Base-by-base conservation (phyloP, 2,329 filamentous ascomycete genomes). In the Botryotinia globosa region DNA sequence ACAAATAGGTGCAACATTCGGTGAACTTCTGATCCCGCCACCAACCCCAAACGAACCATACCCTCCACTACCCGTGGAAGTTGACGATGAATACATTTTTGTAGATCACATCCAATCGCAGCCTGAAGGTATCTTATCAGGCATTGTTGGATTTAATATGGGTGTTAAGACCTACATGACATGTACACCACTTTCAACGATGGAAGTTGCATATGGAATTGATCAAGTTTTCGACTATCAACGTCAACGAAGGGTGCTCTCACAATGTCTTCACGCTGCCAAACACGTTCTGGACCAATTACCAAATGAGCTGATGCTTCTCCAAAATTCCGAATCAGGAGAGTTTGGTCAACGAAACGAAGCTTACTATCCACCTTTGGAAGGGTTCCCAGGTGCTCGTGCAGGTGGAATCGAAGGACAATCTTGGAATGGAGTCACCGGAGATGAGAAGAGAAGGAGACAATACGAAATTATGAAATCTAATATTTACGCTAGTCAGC, bases 391-490 rank as follows among this genome's bases (percentile, higher is more conserved):
- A 81, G 70, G 81, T 39, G 51, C 73, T 18, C 66, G 77, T 61
- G 51, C 70, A n/a, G 74, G 75, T 56, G 74, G 74, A 25, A 64
- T 72, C 25, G 75, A 82, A 83, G 85, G 63, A 29, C 69, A 32
- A 18, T 72, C 74, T 51, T 77, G 73, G 73, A 65, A 56, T 3
- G 39, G 73, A 56, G 64, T 71, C 51, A 29, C 37, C 29, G 8
- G 69, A 3, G 78, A 79, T 12, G 72, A 74, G n/a, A 75, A 88
- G 3, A 85, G 88, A 1, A 84, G 86, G 72, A 81, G 94, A 7
- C 93, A 96, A 79, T 94, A 91, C 76, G 94, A 97, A 82, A 96
- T 97, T 44, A 94, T 97, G 80, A 97, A 97, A 80, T 92, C 93
- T 10, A 97, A 97, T 80, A 92, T 97, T 56, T 94, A 95, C 79